Evolutionary conservation across 495 filamentous ascomycete species (phyloP), one percentile per base, ranked within the genome.

Genomic region (Aspergillus bridgeri): DNA sequence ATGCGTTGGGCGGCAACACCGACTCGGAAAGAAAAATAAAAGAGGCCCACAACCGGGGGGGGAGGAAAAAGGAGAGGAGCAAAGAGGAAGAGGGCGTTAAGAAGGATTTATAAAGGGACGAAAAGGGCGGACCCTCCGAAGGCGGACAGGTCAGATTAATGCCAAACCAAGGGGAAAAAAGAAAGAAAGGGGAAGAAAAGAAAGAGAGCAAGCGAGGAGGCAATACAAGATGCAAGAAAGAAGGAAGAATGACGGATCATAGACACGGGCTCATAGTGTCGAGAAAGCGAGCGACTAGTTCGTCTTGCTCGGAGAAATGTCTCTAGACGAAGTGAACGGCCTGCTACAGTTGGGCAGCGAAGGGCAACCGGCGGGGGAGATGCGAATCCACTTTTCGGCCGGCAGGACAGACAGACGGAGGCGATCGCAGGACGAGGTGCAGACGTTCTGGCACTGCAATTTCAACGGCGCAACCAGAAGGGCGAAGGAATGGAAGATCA

Each of bases 311-410:
- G 57, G 61, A 60, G 61, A 55, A 52, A 57, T 61, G 49, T 54
- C 29, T 48, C 21, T 21, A 9, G 29, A 11, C 13, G 7, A 11
- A 17, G 20, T 43, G 22, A 20, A 51, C 21, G 19, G 50, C 44
- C 22, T n/a, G 45, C 33, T 48, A 49, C 15, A n/a, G 57, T 63
- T 59, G 60, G 60, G 60, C 57, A 63, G 56, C 56, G 57, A 63
- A 38, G 60, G 48, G 42, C 27, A 29, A 22, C 43, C 42, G 29
- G 29, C 5, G 29, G 29, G n/a, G 29, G 29, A 11, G 29, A 11
- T 5, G 29, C 2, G 29, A 38, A 38, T 38, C 33, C 33, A 38
- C 33, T 38, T 38, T 38, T 38, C 9, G 7, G 33, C 5, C 44
- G 21, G 47, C 33, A 45, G 33, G 42, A 38, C 24, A 50, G n/a